These are phyloP conservation scores for Corchorus capsularis DNA, from an alignment of 345 rosid genomes.

Conservation along the genomic window DNA sequence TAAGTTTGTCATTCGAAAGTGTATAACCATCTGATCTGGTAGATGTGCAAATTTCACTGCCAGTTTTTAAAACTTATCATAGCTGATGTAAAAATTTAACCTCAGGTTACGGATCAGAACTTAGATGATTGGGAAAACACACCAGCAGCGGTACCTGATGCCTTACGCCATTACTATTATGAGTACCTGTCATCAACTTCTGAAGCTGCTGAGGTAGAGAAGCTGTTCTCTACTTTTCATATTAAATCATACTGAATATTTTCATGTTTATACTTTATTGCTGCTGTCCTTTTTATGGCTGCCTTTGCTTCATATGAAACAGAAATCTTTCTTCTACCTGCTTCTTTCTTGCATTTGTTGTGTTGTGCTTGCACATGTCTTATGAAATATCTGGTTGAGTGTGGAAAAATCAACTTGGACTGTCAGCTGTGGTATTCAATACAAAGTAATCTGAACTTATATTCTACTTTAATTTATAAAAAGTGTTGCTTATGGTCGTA, in stretches of 20 bases:
- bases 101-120: slow-evolving; percentile 93
- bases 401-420: not conserved
- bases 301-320: not conserved
- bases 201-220: slow-evolving; percentile 88
- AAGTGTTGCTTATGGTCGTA: not conserved
- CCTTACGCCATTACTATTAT: slow-evolving; percentile 91
- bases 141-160: slow-evolving; percentile 89
- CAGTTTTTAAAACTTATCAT: slow-evolving; percentile 9
- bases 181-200: slow-evolving; percentile 95
- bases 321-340: not conserved
- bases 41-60: slow-evolving; percentile 1
- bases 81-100: slow-evolving; percentile 25
- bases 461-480: slow-evolving; percentile 16
- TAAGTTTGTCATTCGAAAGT: slow-evolving; percentile 1
- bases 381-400: not conserved
- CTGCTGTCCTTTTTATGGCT: slow-evolving; percentile 13
- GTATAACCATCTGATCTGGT: slow-evolving; percentile 12
- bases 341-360: slow-evolving; percentile 8
- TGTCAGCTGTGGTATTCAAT: not conserved
- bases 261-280: slow-evolving; percentile 7
- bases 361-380: not conserved
- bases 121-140: slow-evolving; percentile 85
- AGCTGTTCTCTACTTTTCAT: slow-evolving; percentile 19
- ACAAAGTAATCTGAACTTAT: not conserved
- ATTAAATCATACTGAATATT: not conserved